Evolutionary conservation across 805 yeast species (phyloP).

Genomic region (Wickerhamomyces chambardii): DNA sequence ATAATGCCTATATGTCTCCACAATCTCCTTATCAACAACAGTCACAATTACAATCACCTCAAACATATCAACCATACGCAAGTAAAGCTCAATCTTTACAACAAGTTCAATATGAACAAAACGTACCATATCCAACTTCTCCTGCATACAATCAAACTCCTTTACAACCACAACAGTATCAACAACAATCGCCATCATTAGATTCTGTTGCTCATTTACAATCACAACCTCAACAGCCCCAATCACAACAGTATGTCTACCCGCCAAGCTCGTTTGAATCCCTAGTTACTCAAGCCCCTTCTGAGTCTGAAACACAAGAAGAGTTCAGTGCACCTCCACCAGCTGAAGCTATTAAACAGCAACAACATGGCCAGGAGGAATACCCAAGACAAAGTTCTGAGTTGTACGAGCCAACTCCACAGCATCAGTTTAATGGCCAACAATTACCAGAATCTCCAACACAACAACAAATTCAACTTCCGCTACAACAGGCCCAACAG

Average conservation of each 20-base stretch:
- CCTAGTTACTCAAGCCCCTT: too few relatives aligned
- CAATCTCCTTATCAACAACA: background rate
- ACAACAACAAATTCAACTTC: too few relatives aligned
- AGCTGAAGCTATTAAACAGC: background rate
- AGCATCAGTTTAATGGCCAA: background rate
- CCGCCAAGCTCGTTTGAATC: too few relatives aligned
- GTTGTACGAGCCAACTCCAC: background rate
- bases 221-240: too few relatives aligned
- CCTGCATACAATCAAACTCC: too few relatives aligned
- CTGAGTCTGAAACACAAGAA: constrained; percentile 4
- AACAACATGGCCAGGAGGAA: background rate
- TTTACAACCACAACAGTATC: too few relatives aligned
- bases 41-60: background rate
- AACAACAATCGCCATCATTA: too few relatives aligned
- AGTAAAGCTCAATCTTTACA: constrained; percentile 5
- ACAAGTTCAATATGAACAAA: constrained; percentile 3
- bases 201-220: background rate
- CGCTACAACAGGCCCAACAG: background rate
- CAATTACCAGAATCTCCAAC: background rate
- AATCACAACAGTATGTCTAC: background rate
- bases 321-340: background rate
- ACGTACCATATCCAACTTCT: constrained; percentile 1
- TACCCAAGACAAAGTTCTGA: background rate
- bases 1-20: too few relatives aligned
- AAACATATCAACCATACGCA: constrained; percentile 12